Evolutionary conservation across 2,329 filamentous ascomycete species (phyloP).

Genomic region (Aureobasidium zeae): DNA sequence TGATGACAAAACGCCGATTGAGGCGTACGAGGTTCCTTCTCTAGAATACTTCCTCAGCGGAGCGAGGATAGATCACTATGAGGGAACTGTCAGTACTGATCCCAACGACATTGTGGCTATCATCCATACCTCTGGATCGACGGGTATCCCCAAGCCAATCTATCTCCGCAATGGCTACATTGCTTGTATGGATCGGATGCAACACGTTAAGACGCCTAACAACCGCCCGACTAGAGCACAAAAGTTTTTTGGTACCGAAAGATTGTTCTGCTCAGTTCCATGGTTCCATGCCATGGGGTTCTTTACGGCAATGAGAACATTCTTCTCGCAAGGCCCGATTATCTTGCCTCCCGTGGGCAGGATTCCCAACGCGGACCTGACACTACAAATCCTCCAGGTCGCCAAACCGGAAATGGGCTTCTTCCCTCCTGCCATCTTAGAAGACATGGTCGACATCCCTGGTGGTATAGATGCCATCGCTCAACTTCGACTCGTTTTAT

Average conservation of each 20-base stretch:
- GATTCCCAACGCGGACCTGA: slow-evolving; percentile 17
- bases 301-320: slow-evolving; percentile 15
- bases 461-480: slow-evolving; percentile 16
- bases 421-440: slow-evolving; percentile 18
- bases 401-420: slow-evolving; percentile 18
- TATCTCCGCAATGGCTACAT: slow-evolving; percentile 28
- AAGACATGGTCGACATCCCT: slow-evolving; percentile 16
- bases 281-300: slow-evolving; percentile 20
- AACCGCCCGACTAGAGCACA: slow-evolving; percentile 23
- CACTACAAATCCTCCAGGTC: slow-evolving; percentile 19
- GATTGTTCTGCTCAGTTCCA: slow-evolving; percentile 22
- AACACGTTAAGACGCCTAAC: slow-evolving; percentile 27
- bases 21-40: slow-evolving; percentile 14
- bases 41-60: slow-evolving; percentile 15
- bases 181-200: slow-evolving; percentile 32
- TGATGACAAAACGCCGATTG: slow-evolving; percentile 9
- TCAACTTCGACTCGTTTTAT: slow-evolving; percentile 16
- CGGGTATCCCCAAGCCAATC: slow-evolving; percentile 37
- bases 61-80: slow-evolving; percentile 21
- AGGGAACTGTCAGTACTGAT: slow-evolving; percentile 29
- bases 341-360: slow-evolving; percentile 12
- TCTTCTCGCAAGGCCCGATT: slow-evolving; percentile 15
- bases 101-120: slow-evolving; percentile 31
- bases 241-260: slow-evolving; percentile 7
- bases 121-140: slow-evolving; percentile 37